A percentile compares a stretch with the other conserved stretches of the same genome.
Conservation (phyloP, 2,329 filamentous ascomycete genomes). For the Sarocladium oryzae region DNA sequence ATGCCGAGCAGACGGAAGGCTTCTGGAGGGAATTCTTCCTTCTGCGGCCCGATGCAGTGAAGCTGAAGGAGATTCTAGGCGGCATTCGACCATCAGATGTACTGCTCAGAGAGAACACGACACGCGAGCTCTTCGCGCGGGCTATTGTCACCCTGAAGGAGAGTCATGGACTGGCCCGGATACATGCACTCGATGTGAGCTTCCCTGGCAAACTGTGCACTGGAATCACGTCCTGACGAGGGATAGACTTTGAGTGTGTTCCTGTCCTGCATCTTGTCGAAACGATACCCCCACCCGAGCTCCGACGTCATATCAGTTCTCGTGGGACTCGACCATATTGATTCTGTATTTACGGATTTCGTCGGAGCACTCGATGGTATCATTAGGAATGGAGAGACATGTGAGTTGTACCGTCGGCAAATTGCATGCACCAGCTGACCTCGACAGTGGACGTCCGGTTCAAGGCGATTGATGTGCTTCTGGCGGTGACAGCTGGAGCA, state of each 20-base stretch:
- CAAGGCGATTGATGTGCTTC: slow-evolving; percentile 73
- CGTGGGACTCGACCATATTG: slow-evolving; percentile 82
- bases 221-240: not conserved
- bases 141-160: slow-evolving; percentile 64
- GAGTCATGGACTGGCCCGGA: slow-evolving; percentile 54
- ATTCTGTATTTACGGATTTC: slow-evolving; percentile 81
- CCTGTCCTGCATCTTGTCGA: slow-evolving; percentile 72
- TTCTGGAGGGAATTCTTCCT: slow-evolving; percentile 98
- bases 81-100: slow-evolving; percentile 68
- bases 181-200: slow-evolving; percentile 80
- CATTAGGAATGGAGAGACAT: slow-evolving; percentile 66
- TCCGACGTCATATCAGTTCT: slow-evolving; percentile 90
- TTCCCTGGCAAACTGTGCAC: too few species aligned
- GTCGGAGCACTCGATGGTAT: slow-evolving; percentile 75
- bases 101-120: slow-evolving; percentile 69
- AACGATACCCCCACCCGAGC: slow-evolving; percentile 91
- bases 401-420: slow-evolving; percentile 40
- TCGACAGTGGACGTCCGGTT: slow-evolving; percentile 62
- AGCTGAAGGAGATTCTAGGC: slow-evolving; percentile 63
- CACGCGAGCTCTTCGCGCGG: slow-evolving; percentile 69
- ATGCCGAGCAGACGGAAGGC: slow-evolving; percentile 69
- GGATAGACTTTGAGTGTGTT: slow-evolving; percentile 81
- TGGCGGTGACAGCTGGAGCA: slow-evolving; percentile 84
- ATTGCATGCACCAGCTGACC: slow-evolving; percentile 19
- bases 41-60: slow-evolving; percentile 67